A percentile compares a stretch with the other conserved stretches of the same genome.
Conservation (phyloP, 768 basidiomycete genomes). For the Auriscalpium vulgare region DNA sequence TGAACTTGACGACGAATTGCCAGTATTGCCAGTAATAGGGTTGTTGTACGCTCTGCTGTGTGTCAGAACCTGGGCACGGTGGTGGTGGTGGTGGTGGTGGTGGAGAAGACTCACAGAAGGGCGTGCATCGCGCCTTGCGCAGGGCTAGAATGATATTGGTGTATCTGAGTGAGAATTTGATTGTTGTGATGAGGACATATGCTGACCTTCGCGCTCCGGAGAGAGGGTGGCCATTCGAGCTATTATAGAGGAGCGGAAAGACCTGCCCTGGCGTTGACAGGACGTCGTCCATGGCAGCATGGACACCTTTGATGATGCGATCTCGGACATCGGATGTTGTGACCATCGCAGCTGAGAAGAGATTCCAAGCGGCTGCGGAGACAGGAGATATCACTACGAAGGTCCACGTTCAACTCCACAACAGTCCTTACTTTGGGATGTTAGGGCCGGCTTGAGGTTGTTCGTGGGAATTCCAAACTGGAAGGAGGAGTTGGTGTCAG, state of each 20-base stretch:
- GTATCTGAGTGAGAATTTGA: too few relatives aligned
- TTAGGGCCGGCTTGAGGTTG: not conserved
- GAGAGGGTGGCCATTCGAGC: too few relatives aligned
- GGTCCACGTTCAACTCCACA: slow-evolving; percentile 1
- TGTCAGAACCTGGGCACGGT: too few relatives aligned
- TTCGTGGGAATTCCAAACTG: slow-evolving; percentile 8
- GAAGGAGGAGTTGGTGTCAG: not conserved
- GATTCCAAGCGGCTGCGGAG: slow-evolving; percentile 7
- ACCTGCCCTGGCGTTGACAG: not conserved
- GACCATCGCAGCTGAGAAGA: slow-evolving; percentile 6
- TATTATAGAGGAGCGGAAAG: not conserved
- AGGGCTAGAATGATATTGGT: not conserved
- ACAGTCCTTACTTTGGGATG: not conserved
- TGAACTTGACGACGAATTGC: not conserved
- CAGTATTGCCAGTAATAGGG: not conserved
- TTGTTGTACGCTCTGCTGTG: too few relatives aligned
- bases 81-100: not conserved
- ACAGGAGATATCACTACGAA: not conserved
- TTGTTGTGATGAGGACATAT: too few relatives aligned
- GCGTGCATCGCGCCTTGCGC: slow-evolving; percentile 9
- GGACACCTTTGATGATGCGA: not conserved
- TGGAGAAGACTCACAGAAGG: slow-evolving; percentile 2
- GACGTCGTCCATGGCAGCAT: not conserved
- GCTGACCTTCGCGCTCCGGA: not conserved
- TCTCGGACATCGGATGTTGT: not conserved